Base-by-base conservation (phyloP, 2,329 filamentous ascomycete species). In the Curvularia hawaiiensis region DNA sequence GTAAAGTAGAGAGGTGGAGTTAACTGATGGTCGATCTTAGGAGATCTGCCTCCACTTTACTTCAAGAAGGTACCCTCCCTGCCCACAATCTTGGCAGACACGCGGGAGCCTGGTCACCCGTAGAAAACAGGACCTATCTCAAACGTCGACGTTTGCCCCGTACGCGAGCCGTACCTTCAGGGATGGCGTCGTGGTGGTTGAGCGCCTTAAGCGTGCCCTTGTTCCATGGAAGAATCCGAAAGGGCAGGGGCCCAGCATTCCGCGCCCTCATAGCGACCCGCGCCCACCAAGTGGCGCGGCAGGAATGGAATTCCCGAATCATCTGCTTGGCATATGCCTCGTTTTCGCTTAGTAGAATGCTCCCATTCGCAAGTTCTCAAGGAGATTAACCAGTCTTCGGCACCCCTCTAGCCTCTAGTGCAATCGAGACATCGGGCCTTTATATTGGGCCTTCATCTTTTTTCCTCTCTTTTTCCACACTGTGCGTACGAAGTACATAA, bases 41-140 rank as follows among this genome's bases (percentile, higher is more conserved):
- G 50, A 43, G 54, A 52, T 47, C 43, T 30, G 24, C 49, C 43
- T 53, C 50, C 54, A 48, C 44, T 53, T 33, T 47, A 53, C 44
- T 49, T 53, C 50, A 53, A 43, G 30, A 56, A n/a, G 26, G 24
- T 16, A 20, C 44, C 39, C 48, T 20, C 43, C 51, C 49, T 24
- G 22, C 8, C 44, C 30, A 11, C 28, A 28, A 28, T 28, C 33
- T 49, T 38, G 46, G 46, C 46, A 24, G 14, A 26, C 24, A 14
- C 18, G 43, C 26, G 20, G 33, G 18, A n/a, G 44, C 20, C 22
- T 12, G 33, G 28, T 50, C 54, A 40, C 35, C 54, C 54, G 31
- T 44, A 39, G n/a, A 43, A 24, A 35, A 49, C 20, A 49, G 50
- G 40, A 31, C 18, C 50, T 26, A 43, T 52, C 30, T n/a, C 28